Evolutionary conservation across 2,329 filamentous ascomycete genomes (phyloP).

Genomic region (Aureobasidium vineae): DNA sequence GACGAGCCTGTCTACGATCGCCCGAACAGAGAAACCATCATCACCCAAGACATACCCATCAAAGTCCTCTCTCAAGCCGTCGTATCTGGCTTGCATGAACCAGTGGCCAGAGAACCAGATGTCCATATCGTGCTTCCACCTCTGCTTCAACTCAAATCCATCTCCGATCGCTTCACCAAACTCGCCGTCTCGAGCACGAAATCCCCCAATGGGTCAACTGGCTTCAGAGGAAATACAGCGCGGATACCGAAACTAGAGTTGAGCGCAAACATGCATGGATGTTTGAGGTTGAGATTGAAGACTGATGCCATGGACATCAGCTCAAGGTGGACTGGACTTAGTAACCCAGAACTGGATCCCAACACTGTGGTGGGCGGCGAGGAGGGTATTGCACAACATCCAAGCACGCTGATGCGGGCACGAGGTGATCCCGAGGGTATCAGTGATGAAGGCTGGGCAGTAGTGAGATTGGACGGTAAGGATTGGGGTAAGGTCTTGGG

Average conservation of each 20-base stretch:
- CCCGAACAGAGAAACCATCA: slow-evolving; percentile 80
- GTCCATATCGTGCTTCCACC: slow-evolving; percentile 90
- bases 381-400: slow-evolving; percentile 69
- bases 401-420: slow-evolving; percentile 72
- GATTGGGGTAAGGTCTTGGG: slow-evolving; percentile 96
- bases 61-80: slow-evolving; percentile 78
- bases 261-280: slow-evolving; percentile 92
- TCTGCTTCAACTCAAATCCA: slow-evolving; percentile 83
- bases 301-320: slow-evolving; percentile 84
- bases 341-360: slow-evolving; percentile 84
- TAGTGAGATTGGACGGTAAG: slow-evolving; percentile 83
- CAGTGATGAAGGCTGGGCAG: slow-evolving; percentile 81
- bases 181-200: slow-evolving; percentile 57
- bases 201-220: slow-evolving; percentile 30
- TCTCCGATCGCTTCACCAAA: slow-evolving; percentile 93
- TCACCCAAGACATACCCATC: slow-evolving; percentile 96
- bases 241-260: slow-evolving; percentile 70
- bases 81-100: slow-evolving; percentile 93
- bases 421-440: slow-evolving; percentile 57
- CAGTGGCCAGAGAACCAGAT: slow-evolving; percentile 83
- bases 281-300: slow-evolving; percentile 71
- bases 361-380: slow-evolving; percentile 66
- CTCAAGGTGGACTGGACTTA: slow-evolving; percentile 79
- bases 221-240: slow-evolving; percentile 38
- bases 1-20: slow-evolving; percentile 40